Base-by-base conservation (phyloP, 1,139 yeast genomes). In the Debaryomyces fabryi region DNA sequence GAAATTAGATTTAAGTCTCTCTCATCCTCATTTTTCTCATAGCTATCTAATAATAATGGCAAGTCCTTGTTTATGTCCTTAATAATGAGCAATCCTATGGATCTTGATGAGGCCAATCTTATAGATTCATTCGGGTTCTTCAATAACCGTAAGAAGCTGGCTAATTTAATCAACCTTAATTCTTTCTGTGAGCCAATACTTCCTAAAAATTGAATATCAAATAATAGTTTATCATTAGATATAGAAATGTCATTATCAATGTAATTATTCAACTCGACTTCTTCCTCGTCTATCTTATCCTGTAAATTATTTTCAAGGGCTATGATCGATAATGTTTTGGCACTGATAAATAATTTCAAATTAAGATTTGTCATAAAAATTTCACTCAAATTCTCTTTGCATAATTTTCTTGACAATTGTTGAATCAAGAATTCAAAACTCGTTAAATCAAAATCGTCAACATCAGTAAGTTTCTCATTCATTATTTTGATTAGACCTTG, bases 81-180 rank as follows among this genome's bases (percentile, higher is more conserved):
- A 9, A 76, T 67, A 6, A 78, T 72, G 25, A 81, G 60, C 12
- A 77, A 72, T 0, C 89, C 87, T 35, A 83, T 64, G 0, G 87
- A 72, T 42, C 75, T 73, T 0, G 87, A 79, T 0, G 85, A 74
- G 6, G 80, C 79, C 18, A 68, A 53, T 47, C 72, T 72, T 8
- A 78, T 62, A 6, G 64, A 62, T 15, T 74, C 81, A 42, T 78
- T 78, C 41, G 56, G 58, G 21, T 55, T 52, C 9, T 55, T 55
- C 41, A 72, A 56, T n/a, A 64, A 59, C 3, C 56, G 50, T 44
- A 72, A 60, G 45, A 79, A 68, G 8, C 68, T 61, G 4, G 56
- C 63, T 18, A 76, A 52, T 2, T 64, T 61, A 29, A 65, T 46
- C 6, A 45, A 52, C 9, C 62, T 59, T 23, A 71, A 56, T 23